Percentiles rank a stretch among this genome's conserved stretches.
Evolutionary conservation across 129 eudicot genomes (phyloP).

Genomic region (Silybum marianum): DNA sequence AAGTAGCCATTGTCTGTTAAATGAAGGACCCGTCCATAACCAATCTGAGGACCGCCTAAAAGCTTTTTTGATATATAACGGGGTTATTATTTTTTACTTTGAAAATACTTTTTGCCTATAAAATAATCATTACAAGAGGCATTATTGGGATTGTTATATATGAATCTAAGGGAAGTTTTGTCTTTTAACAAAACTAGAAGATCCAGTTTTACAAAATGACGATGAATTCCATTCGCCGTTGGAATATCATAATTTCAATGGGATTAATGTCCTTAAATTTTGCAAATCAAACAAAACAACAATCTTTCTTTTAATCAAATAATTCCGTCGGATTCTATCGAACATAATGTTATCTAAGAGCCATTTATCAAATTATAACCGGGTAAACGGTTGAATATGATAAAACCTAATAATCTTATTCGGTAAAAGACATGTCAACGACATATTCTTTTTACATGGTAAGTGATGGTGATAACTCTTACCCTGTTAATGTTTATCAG

Average conservation of each 20-base stretch:
- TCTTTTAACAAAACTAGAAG: not conserved
- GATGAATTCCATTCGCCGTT: not conserved
- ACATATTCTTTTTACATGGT: no score
- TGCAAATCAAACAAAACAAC: not conserved
- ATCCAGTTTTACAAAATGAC: not conserved
- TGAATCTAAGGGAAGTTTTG: not conserved
- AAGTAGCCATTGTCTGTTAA: not conserved
- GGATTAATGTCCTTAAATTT: not conserved
- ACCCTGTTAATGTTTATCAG: no score
- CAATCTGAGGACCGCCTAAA: not conserved
- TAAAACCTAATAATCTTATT: no score
- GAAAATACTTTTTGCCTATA: no score
- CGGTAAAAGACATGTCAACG: no score
- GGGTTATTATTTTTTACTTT: not conserved
- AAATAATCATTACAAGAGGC: not conserved
- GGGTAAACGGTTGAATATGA: no score
- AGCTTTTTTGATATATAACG: not conserved
- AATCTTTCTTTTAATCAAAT: not conserved
- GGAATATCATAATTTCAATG: not conserved
- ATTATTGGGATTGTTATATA: no score
- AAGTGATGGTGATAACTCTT: no score
- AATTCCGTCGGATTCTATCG: not conserved
- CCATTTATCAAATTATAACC: no score
- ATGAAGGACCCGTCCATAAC: not conserved
- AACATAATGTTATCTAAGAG: not conserved